Evolutionary conservation across 148 eudicot genomes (phyloP).

Genomic region (Pharnaceum exiguum): DNA sequence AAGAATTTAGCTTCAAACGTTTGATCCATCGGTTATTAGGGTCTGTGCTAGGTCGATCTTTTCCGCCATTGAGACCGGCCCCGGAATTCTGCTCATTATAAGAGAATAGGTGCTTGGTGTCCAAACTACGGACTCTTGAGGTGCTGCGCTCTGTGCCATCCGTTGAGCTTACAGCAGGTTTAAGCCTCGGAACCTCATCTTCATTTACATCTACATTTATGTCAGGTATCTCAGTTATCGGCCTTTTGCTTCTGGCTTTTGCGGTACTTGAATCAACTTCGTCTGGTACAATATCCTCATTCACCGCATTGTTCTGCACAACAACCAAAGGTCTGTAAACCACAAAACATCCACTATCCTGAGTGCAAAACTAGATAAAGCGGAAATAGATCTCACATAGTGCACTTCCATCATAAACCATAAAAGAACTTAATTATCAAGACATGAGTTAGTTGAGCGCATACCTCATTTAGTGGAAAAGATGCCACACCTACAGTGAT

Average conservation of each 20-base stretch:
- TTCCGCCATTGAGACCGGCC: slow-evolving; percentile 10
- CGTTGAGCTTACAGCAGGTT: slow-evolving; percentile 34
- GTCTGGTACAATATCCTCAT: slow-evolving; percentile 12
- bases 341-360: not conserved
- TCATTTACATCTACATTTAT: no score
- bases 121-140: slow-evolving; percentile 75
- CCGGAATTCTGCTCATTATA: slow-evolving; percentile 28
- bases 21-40: slow-evolving; percentile 66
- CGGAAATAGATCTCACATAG: no score
- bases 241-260: slow-evolving; percentile 22
- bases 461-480: slow-evolving; percentile 50
- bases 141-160: slow-evolving; percentile 45
- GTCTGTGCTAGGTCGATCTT: slow-evolving; percentile 23
- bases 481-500: slow-evolving; percentile 45
- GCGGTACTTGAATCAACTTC: slow-evolving; percentile 25
- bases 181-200: slow-evolving; percentile 38
- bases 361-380: no score
- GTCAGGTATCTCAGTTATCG: slow-evolving; percentile 31
- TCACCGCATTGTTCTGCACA: slow-evolving; percentile 22
- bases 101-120: slow-evolving; percentile 45
- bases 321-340: not conserved
- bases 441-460: slow-evolving; percentile 1
- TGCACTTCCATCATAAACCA: no score
- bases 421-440: not conserved
- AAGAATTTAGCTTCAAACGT: slow-evolving; percentile 52